These are phyloP conservation scores for Scheffersomyces stipitis DNA, from an alignment of 805 yeast genomes.

Conservation along the genomic window DNA sequence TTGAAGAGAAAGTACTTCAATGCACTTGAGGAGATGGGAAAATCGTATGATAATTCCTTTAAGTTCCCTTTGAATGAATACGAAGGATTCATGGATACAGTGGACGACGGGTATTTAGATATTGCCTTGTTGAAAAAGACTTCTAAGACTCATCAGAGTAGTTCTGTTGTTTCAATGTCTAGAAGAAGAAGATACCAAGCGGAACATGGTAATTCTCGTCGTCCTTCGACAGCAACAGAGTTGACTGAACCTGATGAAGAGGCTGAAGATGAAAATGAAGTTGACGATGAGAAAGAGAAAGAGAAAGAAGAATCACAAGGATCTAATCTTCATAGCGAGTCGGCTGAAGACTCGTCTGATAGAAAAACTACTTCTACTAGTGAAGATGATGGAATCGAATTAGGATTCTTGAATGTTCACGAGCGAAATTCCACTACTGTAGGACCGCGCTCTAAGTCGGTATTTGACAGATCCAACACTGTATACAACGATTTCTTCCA, in stretches of 20 bases:
- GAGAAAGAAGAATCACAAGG: background rate
- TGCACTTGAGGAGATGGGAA: constrained; percentile 22
- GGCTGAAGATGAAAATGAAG: background rate
- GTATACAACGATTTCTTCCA: constrained; percentile 2
- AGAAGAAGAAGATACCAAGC: constrained; percentile 16
- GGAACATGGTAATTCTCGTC: constrained; percentile 1
- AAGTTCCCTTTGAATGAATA: constrained; percentile 48
- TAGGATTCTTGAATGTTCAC: constrained; percentile 29
- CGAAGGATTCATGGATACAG: constrained; percentile 54
- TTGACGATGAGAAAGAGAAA: background rate
- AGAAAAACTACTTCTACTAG: constrained; percentile 25
- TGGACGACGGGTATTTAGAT: constrained; percentile 68
- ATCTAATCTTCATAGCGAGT: constrained; percentile 15
- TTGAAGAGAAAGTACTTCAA: constrained; percentile 29
- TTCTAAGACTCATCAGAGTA: constrained; percentile 25
- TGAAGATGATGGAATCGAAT: constrained; percentile 25
- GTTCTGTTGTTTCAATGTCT: constrained; percentile 14
- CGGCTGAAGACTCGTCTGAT: constrained; percentile 27
- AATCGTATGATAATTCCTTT: constrained; percentile 21
- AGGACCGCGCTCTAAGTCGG: constrained; percentile 36
- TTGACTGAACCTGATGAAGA: constrained; percentile 4
- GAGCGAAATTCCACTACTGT: constrained; percentile 13
- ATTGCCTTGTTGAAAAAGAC: constrained; percentile 51
- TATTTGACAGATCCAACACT: constrained; percentile 28
- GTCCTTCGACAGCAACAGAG: constrained; percentile 1